phyloP scores from a whole-genome alignment of 495 filamentous ascomycete genomes.

The Penicillium longicatenatum region DNA sequence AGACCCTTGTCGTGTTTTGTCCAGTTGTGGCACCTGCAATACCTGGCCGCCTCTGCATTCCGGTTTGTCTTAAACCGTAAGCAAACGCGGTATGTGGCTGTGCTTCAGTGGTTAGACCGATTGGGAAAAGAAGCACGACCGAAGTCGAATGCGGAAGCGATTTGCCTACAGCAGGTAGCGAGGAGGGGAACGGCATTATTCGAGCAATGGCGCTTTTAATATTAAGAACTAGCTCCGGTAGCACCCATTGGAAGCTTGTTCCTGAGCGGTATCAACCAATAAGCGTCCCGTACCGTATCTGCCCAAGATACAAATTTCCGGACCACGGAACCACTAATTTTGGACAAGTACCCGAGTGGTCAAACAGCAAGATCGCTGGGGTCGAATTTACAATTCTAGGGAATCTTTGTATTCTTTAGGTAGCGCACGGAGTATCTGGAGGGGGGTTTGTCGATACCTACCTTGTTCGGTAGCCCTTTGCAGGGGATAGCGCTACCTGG shows the following conservation, averaged over 20 bases:
- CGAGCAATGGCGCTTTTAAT: conserved; percentile 44
- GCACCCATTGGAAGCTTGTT: background rate
- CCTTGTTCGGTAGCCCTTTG: background rate
- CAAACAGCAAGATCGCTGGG: conserved; percentile 8
- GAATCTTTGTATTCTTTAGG: background rate
- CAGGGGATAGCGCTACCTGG: background rate
- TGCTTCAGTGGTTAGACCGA: conserved; percentile 63
- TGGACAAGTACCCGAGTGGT: conserved; percentile 31
- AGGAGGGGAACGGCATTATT: conserved; percentile 37
- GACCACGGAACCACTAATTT: conserved; percentile 18
- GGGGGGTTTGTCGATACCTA: conserved; percentile 2
- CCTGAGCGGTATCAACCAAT: conserved; percentile 5
- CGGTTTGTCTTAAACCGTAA: conserved; percentile 62
- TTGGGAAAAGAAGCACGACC: conserved; percentile 38
- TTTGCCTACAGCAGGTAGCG: conserved; percentile 35
- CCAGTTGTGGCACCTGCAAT: conserved; percentile 65
- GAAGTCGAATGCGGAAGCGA: conserved; percentile 28
- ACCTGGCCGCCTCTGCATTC: conserved; percentile 70
- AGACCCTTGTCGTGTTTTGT: conserved; percentile 57
- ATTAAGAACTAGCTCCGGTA: background rate
- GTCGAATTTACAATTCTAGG: conserved; percentile 18
- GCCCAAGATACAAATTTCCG: background rate
- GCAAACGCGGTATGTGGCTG: conserved; percentile 63
- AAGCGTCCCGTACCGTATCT: conserved; percentile 4
- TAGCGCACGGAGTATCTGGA: background rate